Base-by-base conservation (phyloP, 2,329 filamentous ascomycete species). In the Neonectria magnoliae region DNA sequence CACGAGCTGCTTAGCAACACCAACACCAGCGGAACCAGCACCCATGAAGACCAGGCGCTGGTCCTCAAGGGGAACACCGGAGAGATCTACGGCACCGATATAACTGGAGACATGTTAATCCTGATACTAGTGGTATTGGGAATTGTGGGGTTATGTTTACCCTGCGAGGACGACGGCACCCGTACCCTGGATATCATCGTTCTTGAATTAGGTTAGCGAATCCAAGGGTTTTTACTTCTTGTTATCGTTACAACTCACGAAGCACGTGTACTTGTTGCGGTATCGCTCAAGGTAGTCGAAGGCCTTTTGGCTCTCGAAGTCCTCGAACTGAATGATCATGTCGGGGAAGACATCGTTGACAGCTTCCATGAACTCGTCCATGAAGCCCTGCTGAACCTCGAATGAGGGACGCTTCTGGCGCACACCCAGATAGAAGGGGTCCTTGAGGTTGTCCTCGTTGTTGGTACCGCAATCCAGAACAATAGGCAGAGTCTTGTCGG, bases 161-260 rank as follows among this genome's bases (percentile, higher is more conserved):
- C 95, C 95, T 68, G 88, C 95, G 60, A 98, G 87, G 67, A 98
- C 94, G 75, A 99, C 96, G 68, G 95, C 94, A 73, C 96, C 96
- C 73, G 96, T 98, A 71, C 95, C 95, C 84, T 98, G 95, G 77
- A 99, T 96, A 78, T 99, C 95, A 77, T 98, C 96, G 80, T 98
- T 98, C 70, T 72, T 61, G 45, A 51, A 57, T 45, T 57, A 57
- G 27, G 58, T 72, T 65, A 72, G 69, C 59, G 41, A 57, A 59
- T 61, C 59, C 36, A 66, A 51, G 20, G 13, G 33, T 20, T 33
- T 54, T 47, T 53, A 22, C 44, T 41, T 29, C n/a, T 18, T 58
- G 22, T 9, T 22, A 31, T 9, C 11, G 6, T 52, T 36, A 56
- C 22, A 11, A 72, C 70, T 72, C 60, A 72, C 70, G 88, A 99